Percentiles rank a stretch among this genome's conserved stretches.
Evolutionary conservation across 768 basidiomycete species (phyloP).

Genomic region (Mrakia hoshinonis): DNA sequence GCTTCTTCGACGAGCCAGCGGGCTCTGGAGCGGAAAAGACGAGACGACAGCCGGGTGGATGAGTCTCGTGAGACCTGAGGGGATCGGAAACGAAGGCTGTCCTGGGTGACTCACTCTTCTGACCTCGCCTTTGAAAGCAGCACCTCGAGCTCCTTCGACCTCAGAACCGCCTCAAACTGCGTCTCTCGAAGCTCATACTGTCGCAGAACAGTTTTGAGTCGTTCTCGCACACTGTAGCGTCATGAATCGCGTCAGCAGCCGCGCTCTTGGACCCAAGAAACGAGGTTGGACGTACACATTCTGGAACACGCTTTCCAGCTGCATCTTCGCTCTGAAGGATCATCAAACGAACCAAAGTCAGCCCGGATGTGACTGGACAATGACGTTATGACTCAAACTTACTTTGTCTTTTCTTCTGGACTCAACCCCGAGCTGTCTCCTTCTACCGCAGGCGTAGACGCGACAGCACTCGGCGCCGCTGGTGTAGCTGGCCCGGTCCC

Average conservation of each 20-base stretch:
- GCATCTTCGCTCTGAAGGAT: conserved; percentile 48
- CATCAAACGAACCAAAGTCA: neutral
- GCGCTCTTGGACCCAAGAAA: too few species aligned
- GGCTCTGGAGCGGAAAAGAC: neutral
- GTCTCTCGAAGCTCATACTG: conserved; percentile 84
- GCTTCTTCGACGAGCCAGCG: conserved; percentile 12
- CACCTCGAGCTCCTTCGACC: conserved; percentile 84
- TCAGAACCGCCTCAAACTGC: conserved; percentile 85
- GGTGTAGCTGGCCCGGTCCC: neutral
- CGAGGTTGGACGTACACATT: conserved; percentile 54
- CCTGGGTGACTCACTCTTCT: conserved; percentile 58
- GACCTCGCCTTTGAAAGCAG: conserved; percentile 76
- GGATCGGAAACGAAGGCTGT: neutral
- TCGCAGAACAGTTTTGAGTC: conserved; percentile 73
- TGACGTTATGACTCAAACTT: too few species aligned
- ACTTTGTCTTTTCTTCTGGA: neutral
- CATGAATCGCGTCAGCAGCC: conserved; percentile 7
- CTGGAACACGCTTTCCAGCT: conserved; percentile 76
- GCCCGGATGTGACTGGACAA: too few species aligned
- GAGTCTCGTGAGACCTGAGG: too few species aligned
- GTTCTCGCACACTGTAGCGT: conserved; percentile 62
- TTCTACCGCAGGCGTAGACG: neutral
- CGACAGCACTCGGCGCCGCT: neutral
- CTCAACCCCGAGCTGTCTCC: neutral
- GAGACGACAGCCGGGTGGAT: too few species aligned